These are phyloP conservation scores for Phycomyces nitens DNA, from an alignment of 192 early-diverging fungal genomes.

Conservation along the genomic window DNA sequence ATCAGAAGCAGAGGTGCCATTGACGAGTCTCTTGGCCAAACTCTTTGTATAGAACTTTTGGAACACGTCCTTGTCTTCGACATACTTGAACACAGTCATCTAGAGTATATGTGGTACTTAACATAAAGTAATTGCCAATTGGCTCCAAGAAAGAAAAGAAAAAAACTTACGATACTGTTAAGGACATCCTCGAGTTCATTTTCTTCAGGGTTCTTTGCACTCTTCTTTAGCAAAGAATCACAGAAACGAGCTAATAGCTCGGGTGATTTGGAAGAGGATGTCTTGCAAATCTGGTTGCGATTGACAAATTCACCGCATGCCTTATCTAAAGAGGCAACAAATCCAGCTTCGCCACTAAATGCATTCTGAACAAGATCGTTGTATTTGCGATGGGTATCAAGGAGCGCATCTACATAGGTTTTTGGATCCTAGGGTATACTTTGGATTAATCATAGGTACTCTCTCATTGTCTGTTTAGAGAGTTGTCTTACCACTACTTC, in stretches of 20 bases:
- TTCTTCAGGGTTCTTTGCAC: constrained; percentile 40
- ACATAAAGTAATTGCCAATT: no score
- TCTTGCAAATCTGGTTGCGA: constrained; percentile 29
- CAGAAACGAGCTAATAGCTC: constrained; percentile 84
- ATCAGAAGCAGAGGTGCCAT: constrained; percentile 64
- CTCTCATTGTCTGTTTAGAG: background rate
- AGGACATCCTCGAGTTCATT: constrained; percentile 68
- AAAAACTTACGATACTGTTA: constrained; percentile 49
- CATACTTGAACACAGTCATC: constrained; percentile 79
- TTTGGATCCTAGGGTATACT: constrained; percentile 58
- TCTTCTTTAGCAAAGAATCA: constrained; percentile 70
- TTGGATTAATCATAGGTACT: background rate
- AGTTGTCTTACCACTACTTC: constrained; percentile 49
- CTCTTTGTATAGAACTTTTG: constrained; percentile 87
- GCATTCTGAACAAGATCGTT: constrained; percentile 51
- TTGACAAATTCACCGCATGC: constrained; percentile 75
- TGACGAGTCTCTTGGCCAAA: constrained; percentile 81
- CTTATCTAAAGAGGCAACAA: constrained; percentile 79
- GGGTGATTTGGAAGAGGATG: constrained; percentile 48
- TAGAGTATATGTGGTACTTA: no score
- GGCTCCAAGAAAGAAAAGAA: no score
- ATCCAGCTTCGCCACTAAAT: constrained; percentile 65
- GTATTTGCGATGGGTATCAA: constrained; percentile 64
- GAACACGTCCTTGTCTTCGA: constrained; percentile 89
- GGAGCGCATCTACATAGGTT: constrained; percentile 64